A percentile compares a stretch with the other conserved stretches of the same genome.
Evolutionary conservation across 108 stramenopile genomes (phyloP).

Genomic region (Discostella pseudostelligera): DNA sequence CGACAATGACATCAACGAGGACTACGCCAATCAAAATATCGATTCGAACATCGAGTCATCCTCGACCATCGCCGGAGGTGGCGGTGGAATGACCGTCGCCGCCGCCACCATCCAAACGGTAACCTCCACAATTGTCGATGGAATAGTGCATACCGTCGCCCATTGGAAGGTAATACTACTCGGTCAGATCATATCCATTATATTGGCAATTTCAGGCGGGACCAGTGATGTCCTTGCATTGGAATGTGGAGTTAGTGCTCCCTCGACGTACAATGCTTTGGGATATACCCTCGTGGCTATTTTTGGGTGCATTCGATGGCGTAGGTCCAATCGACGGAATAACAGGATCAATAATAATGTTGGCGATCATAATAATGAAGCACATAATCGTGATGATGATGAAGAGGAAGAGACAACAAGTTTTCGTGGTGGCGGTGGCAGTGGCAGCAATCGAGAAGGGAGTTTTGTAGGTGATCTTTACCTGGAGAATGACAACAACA

Average conservation of each 20-base stretch:
- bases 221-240: constrained; percentile 31
- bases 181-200: constrained; percentile 31
- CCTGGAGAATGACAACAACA: constrained; percentile 10
- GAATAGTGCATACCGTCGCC: constrained; percentile 26
- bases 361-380: too few species aligned
- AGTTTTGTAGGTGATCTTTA: too few species aligned
- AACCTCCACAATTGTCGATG: constrained; percentile 36
- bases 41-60: not conserved
- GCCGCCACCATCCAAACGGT: constrained; percentile 28
- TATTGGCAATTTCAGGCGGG: constrained; percentile 28
- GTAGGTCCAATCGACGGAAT: constrained; percentile 14
- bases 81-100: not conserved
- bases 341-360: not conserved
- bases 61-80: not conserved
- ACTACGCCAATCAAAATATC: not conserved
- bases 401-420: constrained; percentile 20
- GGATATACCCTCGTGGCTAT: constrained; percentile 48
- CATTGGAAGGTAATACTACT: constrained; percentile 45
- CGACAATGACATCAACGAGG: not conserved
- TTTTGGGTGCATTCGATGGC: constrained; percentile 25
- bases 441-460: too few species aligned
- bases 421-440: too few species aligned
- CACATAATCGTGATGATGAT: constrained; percentile 8
- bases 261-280: constrained; percentile 57
- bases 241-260: constrained; percentile 56